Base-by-base conservation (phyloP, 1,139 yeast species). In the Debaryomyces coudertii region DNA sequence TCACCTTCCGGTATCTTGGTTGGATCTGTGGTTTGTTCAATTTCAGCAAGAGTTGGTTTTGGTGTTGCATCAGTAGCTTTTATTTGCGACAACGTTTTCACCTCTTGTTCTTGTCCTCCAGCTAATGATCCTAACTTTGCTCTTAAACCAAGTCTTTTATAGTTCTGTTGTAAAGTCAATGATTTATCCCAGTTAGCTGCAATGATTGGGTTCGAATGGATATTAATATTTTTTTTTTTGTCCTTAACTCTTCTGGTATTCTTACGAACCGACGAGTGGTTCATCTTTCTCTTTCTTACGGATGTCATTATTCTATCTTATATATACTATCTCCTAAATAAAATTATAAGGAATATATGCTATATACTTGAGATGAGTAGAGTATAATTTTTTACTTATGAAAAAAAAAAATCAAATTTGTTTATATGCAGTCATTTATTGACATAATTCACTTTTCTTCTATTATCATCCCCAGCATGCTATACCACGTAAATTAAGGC, bases 171-270 rank as follows among this genome's bases (percentile, higher is more conserved):
- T 48, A 92, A 70, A 0, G 99, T 92, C 52, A 86, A 75, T 18
- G 80, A 78, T 51, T 83, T 78, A 68, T 93, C 97, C 99, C 99
- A 93, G 65, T 90, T 80, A 28, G 83, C 88, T 6, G 90, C 95
- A 53, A 93, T 87, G 54, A 93, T 80, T 2, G 96, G 90, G 62
- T 90, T 88, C 1, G 87, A 74, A 45, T 77, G 76, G 27, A 87
- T 80, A 52, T 82, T 82, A 48, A 83, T 69, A 54, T 82, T 75
- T 59, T 85, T 78, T 59, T 84, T 84, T 57, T 78, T 83, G 58
- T 87, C 92, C 62, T 87, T 87, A 40, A 68, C 67, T 57, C 85
- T 76, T 63, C 95, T 78, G 37, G 90, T 82, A 57, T 79, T 80
- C 66, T 86, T 88, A 56, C 73, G 70, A 51, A 84, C 80, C 45